A percentile compares a stretch with the other conserved stretches of the same genome.
phyloP scores from a whole-genome alignment of 139 green algal genomes.

The Micractinium sp. region DNA sequence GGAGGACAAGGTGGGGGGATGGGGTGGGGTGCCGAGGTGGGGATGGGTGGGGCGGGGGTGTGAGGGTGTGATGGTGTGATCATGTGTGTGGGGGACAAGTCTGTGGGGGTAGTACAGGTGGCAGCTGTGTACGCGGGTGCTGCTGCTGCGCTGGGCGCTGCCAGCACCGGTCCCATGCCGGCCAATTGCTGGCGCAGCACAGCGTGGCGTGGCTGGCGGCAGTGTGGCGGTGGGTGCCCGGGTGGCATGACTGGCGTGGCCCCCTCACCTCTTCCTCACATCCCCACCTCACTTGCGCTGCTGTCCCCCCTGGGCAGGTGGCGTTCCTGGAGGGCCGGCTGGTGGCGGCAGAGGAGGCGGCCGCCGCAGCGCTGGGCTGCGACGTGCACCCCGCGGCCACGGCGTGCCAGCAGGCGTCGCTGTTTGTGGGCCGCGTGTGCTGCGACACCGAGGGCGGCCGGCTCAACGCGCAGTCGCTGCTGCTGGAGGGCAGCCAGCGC shows the following conservation, averaged over 20 bases:
- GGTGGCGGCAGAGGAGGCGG: slow-evolving; percentile 32
- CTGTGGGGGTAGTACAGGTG: too few species aligned
- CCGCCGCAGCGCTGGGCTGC: slow-evolving; percentile 33
- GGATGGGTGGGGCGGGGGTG: too few species aligned
- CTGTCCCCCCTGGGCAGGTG: slow-evolving; percentile 20
- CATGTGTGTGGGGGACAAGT: too few species aligned
- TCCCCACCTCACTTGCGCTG: neutral
- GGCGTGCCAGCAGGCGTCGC: slow-evolving; percentile 59
- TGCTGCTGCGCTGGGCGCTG: too few species aligned
- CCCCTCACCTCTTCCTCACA: neutral
- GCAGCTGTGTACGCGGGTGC: neutral
- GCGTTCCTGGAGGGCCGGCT: slow-evolving; percentile 65
- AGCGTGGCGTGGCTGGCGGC: too few species aligned
- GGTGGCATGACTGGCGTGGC: too few species aligned
- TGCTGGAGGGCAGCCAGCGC: slow-evolving; percentile 79
- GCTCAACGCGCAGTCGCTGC: slow-evolving; percentile 72
- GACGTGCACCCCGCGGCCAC: slow-evolving; percentile 41
- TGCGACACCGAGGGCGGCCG: slow-evolving; percentile 62
- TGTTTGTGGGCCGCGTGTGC: slow-evolving; percentile 78
- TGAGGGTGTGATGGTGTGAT: too few species aligned
- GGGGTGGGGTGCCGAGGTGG: too few species aligned
- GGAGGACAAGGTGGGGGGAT: slow-evolving; percentile 57
- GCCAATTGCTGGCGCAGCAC: too few species aligned
- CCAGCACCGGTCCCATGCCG: too few species aligned
- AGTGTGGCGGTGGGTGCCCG: too few species aligned